Evolutionary conservation across 495 filamentous ascomycete species (phyloP), one percentile per base, ranked within the genome.

Genomic region (Copromyces sp.): DNA sequence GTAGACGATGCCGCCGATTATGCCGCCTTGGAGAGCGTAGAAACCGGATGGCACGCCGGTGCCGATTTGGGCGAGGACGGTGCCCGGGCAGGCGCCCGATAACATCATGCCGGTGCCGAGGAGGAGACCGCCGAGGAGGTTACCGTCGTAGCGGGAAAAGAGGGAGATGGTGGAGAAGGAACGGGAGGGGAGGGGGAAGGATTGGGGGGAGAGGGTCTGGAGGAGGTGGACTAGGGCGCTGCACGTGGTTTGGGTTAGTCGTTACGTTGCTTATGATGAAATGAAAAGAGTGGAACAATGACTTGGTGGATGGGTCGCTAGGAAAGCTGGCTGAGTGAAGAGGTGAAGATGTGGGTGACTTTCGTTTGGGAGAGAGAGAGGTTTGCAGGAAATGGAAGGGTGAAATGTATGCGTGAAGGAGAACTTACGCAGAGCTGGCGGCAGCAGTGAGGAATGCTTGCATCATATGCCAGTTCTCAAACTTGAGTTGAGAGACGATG

Each of bases 401-500:
- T n/a, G n/a, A n/a, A n/a, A n/a, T n/a, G n/a, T n/a, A n/a, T n/a
- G n/a, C n/a, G n/a, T n/a, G n/a, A n/a, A n/a, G 14, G 16, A 24
- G 16, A 41, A 81, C 87, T 72, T 85, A 89, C 87, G 86, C 84
- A 80, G 84, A 86, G 69, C 78, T 82, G 16, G 83, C 86, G 7
- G 86, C 82, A 6, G 87, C 88, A 39, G 84, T 80, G 3, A 89
- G 77, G 72, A 90, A 90, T 2, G 84, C 83, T 74, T 88, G 82
- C 39, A 88, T 76, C 88, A 90, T 89, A 71, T 86, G 85, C 77
- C 85, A 89, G 79, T 87, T 84, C 42, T 80, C 74, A 9, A 89
- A 81, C 35, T 77, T 78, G 80, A 90, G 83, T 76, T 90, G 87
- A 1, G 76, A 77, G 68, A 87, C 71, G 73, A 90, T 89, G 73